phyloP scores from a whole-genome alignment of 2,329 filamentous ascomycete species.

The Arthrinium puccinioides region DNA sequence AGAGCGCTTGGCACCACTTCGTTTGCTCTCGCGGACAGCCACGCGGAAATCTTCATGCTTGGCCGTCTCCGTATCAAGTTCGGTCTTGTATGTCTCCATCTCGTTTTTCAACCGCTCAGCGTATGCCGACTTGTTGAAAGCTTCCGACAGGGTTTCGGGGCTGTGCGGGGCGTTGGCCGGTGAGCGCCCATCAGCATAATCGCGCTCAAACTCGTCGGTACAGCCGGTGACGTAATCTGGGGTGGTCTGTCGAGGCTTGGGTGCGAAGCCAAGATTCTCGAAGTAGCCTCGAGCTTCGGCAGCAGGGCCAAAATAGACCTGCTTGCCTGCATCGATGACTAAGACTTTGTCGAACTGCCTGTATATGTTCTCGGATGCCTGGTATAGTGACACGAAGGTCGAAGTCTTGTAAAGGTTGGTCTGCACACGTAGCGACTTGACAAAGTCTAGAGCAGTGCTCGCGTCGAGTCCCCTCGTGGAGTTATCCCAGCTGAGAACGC shows the following conservation, averaged over 20 bases:
- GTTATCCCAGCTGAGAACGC: constrained; percentile 71
- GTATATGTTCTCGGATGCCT: constrained; percentile 78
- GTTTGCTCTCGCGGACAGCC: constrained; percentile 73
- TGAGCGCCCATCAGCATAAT: constrained; percentile 62
- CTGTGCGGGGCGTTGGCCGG: constrained; percentile 60
- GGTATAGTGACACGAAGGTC: constrained; percentile 81
- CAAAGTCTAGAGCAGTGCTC: constrained; percentile 59
- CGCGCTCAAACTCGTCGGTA: constrained; percentile 77
- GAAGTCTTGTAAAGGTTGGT: constrained; percentile 79
- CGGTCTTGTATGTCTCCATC: constrained; percentile 62
- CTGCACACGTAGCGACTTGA: constrained; percentile 66
- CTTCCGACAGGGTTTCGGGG: constrained; percentile 58
- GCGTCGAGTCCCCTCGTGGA: constrained; percentile 63
- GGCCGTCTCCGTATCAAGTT: constrained; percentile 56
- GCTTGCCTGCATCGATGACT: constrained; percentile 67
- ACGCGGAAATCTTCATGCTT: constrained; percentile 69
- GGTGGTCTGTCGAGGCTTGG: constrained; percentile 70
- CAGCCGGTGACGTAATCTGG: constrained; percentile 78
- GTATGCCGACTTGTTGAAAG: constrained; percentile 60
- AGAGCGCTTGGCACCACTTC: constrained; percentile 64
- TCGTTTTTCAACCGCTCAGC: constrained; percentile 52
- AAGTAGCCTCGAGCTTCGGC: constrained; percentile 66
- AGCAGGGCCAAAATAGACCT: constrained; percentile 69
- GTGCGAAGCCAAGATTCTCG: constrained; percentile 66
- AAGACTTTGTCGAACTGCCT: constrained; percentile 76